Base-by-base conservation (phyloP, 805 yeast genomes). In the Limtongia smithiae region DNA sequence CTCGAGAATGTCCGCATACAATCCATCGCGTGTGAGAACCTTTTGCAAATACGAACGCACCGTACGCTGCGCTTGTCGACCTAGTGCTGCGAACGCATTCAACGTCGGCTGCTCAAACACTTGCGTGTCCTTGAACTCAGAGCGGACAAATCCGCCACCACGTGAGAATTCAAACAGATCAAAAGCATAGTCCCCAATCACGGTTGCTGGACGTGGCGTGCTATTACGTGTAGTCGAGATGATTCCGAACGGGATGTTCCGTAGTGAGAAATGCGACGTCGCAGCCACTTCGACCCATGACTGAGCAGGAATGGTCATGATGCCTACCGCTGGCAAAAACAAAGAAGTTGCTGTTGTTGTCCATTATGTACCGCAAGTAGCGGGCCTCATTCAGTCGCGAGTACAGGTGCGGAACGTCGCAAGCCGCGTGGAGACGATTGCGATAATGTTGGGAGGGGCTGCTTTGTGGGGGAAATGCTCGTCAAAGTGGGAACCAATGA, bases 191-290 rank as follows among this genome's bases (percentile, higher is more conserved):
- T 48, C 51, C n/a, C 62, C 64, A 15, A 61, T 48, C 9, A 48
- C 51, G 17, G 55, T 51, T 4, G 62, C 62, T 8, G 55, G 46
- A 15, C 58, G 57, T 2, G 24, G 28, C 7, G 46, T 21, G 20
- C 37, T 27, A 18, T 37, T 37, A 11, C 25, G 42, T 20, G 47
- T 41, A 18, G 61, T 37, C 14, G 41, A 50, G 44, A 59, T 41
- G 28, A 60, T 41, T 2, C 64, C 64, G 31, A 60, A 60, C 2
- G 64, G 64, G 24, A 60, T 48, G 41, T 60, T 60, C 18, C 44
- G 44, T 31, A 60, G 41, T 7, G 63, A 50, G 36, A 70, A 70
- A 20, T 36, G 43, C 43, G 43, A 37, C 17, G 18, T 14, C 3
- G 20, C 30, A 11, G 43, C 24, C n/a, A 44, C 30, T 11, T 27